Percentiles rank a stretch among this genome's conserved stretches.
These are phyloP conservation scores for Bjerkandera adusta DNA, from an alignment of 1,284 basidiomycete genomes.

Conservation along the genomic window DNA sequence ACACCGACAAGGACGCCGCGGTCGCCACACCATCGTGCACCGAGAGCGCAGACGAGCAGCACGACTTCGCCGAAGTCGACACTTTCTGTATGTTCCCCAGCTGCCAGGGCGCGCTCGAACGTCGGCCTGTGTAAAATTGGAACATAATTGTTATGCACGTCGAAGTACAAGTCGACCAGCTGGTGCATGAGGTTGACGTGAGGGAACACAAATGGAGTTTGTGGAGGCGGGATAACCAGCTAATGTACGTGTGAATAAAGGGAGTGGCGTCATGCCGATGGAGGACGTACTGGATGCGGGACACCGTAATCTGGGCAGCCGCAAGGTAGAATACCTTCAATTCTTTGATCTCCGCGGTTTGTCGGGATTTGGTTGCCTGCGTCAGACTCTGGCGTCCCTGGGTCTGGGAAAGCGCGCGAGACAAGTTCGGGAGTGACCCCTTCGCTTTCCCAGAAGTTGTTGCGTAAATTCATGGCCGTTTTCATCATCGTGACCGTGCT, in stretches of 20 bases:
- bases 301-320: conserved; percentile 5
- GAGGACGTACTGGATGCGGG: conserved; percentile 3
- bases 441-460: conserved; percentile 7
- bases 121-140: conserved; percentile 78
- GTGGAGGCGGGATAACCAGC: conserved; percentile 19
- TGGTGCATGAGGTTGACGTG: conserved; percentile 17
- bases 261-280: background rate
- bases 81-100: conserved; percentile 57
- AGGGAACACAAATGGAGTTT: conserved; percentile 56
- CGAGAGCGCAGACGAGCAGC: conserved; percentile 75
- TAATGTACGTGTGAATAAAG: conserved; percentile 21
- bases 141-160: conserved; percentile 53
- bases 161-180: conserved; percentile 74
- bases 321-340: background rate
- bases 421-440: background rate
- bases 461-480: conserved; percentile 10
- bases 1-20: conserved; percentile 55
- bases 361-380: background rate
- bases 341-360: background rate
- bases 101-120: conserved; percentile 58
- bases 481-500: conserved; percentile 12
- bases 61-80: conserved; percentile 67
- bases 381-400: background rate
- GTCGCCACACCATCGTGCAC: conserved; percentile 67
- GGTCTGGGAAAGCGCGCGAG: too few relatives aligned